A percentile compares a stretch with the other conserved stretches of the same genome.
Conservation (phyloP, 768 basidiomycete genomes). For the Lactarius hatsudake region DNA sequence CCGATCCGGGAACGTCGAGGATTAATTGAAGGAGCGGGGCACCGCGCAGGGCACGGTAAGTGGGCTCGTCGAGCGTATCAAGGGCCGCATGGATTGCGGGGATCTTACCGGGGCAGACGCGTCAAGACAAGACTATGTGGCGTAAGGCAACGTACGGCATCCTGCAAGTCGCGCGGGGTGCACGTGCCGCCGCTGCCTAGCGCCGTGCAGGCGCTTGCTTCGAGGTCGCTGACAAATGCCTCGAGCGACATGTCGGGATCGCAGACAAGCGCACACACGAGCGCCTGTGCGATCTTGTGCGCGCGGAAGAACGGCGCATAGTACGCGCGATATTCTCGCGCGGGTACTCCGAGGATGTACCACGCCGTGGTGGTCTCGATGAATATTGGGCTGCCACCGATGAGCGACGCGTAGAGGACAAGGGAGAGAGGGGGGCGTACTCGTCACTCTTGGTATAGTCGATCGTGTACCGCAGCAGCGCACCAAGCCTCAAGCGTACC, state of each 20-base stretch:
- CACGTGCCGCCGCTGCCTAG: not conserved
- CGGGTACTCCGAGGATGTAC: constrained; percentile 10
- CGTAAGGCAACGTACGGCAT: constrained; percentile 15
- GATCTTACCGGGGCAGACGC: not conserved
- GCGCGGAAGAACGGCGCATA: constrained; percentile 18
- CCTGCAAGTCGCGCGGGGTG: constrained; percentile 7
- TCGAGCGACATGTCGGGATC: not conserved
- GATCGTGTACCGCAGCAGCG: constrained; percentile 47
- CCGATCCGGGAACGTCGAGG: not conserved
- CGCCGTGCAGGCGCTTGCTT: not conserved
- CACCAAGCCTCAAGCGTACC: constrained; percentile 42
- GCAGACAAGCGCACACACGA: constrained; percentile 16
- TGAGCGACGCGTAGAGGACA: not conserved
- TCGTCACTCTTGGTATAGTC: constrained; percentile 49
- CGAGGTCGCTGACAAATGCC: constrained; percentile 8
- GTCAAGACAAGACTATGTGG: not conserved
- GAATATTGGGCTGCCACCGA: constrained; percentile 51
- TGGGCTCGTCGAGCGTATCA: constrained; percentile 15
- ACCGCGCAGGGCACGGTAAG: not conserved
- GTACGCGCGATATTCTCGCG: constrained; percentile 4
- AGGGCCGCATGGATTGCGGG: constrained; percentile 16
- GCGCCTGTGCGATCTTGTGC: constrained; percentile 16
- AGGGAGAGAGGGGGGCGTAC: constrained; percentile 41
- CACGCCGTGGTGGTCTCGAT: constrained; percentile 40
- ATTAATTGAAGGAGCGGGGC: constrained; percentile 14